Evolutionary conservation across 805 yeast species (phyloP).

Genomic region (Candida silvatica): DNA sequence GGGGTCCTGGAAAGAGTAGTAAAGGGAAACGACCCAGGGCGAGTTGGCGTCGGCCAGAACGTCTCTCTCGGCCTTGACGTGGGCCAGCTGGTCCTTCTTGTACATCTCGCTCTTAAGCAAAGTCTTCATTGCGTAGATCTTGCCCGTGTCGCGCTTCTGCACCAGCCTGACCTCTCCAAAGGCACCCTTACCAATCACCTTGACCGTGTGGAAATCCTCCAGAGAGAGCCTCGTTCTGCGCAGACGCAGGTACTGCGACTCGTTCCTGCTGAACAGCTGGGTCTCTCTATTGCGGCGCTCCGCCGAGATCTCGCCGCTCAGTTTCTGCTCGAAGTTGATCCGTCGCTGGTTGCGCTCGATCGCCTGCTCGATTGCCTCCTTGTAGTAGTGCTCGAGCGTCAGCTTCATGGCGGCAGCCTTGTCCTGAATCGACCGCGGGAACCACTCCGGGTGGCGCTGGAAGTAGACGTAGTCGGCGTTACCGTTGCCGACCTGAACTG

Average conservation of each 20-base stretch:
- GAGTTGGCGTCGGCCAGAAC: conserved; percentile 86
- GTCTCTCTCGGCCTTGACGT: conserved; percentile 93
- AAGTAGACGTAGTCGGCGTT: conserved; percentile 52
- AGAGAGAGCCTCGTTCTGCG: conserved; percentile 76
- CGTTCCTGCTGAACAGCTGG: conserved; percentile 77
- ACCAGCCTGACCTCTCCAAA: conserved; percentile 96
- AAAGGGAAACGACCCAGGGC: conserved; percentile 81
- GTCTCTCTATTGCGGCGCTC: conserved; percentile 81
- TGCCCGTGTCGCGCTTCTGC: conserved; percentile 86
- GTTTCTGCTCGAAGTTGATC: conserved; percentile 68
- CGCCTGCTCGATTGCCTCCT: conserved; percentile 81
- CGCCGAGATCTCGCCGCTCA: conserved; percentile 66
- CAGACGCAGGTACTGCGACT: conserved; percentile 76
- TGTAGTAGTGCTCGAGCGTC: conserved; percentile 76
- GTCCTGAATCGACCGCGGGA: conserved; percentile 71
- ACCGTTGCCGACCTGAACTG: conserved; percentile 2
- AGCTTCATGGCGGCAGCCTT: conserved; percentile 78
- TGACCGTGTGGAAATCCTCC: conserved; percentile 82
- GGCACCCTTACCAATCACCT: conserved; percentile 93
- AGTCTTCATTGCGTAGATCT: conserved; percentile 92
- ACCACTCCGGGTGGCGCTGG: conserved; percentile 73
- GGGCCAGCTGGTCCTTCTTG: conserved; percentile 89
- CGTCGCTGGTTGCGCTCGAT: conserved; percentile 94
- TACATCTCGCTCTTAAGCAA: conserved; percentile 87
- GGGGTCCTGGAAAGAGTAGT: conserved; percentile 75